These are phyloP conservation scores for Cytidiella melzeri DNA, from an alignment of 768 basidiomycete species.

Conservation along the genomic window DNA sequence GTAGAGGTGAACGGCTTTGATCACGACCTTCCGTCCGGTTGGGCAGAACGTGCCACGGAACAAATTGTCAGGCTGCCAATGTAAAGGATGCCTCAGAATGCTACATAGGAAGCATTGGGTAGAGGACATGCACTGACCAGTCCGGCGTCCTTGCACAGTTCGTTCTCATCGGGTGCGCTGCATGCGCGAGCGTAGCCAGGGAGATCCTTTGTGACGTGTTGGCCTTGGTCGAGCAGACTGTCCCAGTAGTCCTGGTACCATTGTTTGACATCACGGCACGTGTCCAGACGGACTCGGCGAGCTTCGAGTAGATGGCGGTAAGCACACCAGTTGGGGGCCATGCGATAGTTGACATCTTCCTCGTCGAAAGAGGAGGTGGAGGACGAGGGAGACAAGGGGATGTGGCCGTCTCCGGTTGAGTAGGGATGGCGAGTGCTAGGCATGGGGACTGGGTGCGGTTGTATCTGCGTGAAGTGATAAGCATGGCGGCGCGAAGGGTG, in stretches of 20 bases:
- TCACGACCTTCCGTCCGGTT: constrained; percentile 49
- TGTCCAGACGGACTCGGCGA: constrained; percentile 62
- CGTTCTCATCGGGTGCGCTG: constrained; percentile 41
- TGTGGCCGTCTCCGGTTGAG: constrained; percentile 15
- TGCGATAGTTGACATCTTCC: constrained; percentile 43
- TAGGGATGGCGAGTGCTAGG: constrained; percentile 6
- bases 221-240: constrained; percentile 15
- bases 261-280: constrained; percentile 57
- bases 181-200: constrained; percentile 31
- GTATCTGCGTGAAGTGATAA: constrained; percentile 8
- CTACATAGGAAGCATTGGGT: neutral
- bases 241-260: constrained; percentile 40
- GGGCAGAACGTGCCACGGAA: constrained; percentile 56
- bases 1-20: constrained; percentile 60
- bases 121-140: constrained; percentile 41
- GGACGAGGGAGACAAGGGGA: constrained; percentile 30
- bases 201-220: constrained; percentile 16
- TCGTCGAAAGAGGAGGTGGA: constrained; percentile 52
- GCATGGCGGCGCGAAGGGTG: constrained; percentile 8
- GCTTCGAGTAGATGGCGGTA: constrained; percentile 42
- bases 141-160: constrained; percentile 65
- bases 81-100: neutral
- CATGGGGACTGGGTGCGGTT: constrained; percentile 4
- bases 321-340: constrained; percentile 56
- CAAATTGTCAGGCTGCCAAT: constrained; percentile 56